These are phyloP conservation scores for Phaeotremella skinneri DNA, from an alignment of 768 basidiomycete species.

Conservation along the genomic window DNA sequence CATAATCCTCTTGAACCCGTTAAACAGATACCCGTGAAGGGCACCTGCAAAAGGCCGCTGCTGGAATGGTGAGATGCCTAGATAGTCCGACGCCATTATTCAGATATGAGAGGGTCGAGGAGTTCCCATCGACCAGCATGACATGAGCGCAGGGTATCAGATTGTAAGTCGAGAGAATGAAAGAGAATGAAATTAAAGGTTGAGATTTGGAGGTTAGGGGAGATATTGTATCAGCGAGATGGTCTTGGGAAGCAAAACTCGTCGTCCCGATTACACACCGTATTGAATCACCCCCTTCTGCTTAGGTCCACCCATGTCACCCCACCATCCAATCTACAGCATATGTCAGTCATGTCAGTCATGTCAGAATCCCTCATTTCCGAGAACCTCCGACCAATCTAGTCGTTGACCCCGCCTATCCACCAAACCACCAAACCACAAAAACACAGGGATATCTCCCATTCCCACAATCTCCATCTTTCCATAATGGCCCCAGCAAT, in stretches of 20 bases:
- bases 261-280: conserved; percentile 60
- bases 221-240: background rate
- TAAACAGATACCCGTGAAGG: conserved; percentile 75
- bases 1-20: conserved; percentile 75
- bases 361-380: background rate
- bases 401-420: no score
- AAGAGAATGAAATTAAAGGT: background rate
- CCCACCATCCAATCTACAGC: conserved; percentile 83
- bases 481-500: background rate
- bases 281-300: conserved; percentile 77
- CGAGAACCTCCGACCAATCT: background rate
- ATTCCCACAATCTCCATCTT: background rate
- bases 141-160: no score
- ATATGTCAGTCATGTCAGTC: conserved; percentile 5
- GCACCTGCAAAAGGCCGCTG: conserved; percentile 70
- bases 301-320: conserved; percentile 66
- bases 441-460: background rate
- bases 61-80: conserved; percentile 81
- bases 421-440: background rate
- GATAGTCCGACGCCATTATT: background rate
- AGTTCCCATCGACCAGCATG: no score
- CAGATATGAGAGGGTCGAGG: background rate
- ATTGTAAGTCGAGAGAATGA: no score
- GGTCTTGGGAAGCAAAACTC: background rate
- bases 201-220: background rate